Conservation (phyloP, 106 monocot species). For the Dactylorhiza incarnata region DNA sequence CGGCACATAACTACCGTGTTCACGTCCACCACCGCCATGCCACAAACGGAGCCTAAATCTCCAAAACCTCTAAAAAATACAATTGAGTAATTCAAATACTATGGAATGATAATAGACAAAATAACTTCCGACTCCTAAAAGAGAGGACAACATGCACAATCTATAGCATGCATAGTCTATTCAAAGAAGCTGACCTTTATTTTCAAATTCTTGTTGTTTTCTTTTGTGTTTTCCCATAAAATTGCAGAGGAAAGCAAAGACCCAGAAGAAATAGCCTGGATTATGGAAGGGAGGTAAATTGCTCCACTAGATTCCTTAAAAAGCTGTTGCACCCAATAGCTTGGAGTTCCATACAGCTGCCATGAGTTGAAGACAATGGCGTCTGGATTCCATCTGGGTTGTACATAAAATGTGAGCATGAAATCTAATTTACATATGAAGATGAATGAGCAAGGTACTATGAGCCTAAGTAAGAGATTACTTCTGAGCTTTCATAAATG, state of each 20-base stretch:
- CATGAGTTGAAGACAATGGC: slow-evolving; percentile 91
- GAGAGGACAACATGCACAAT: neutral
- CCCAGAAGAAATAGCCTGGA: slow-evolving; percentile 33
- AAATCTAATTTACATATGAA: neutral
- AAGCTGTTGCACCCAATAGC: slow-evolving; percentile 92
- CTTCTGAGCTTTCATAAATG: neutral
- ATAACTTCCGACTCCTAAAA: neutral
- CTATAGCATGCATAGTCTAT: neutral
- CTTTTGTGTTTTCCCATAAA: slow-evolving; percentile 39
- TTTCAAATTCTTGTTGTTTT: slow-evolving; percentile 43
- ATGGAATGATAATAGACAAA: neutral
- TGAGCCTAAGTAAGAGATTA: neutral
- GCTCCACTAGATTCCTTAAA: slow-evolving; percentile 88
- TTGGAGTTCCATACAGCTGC: slow-evolving; percentile 90
- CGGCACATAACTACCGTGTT: no score
- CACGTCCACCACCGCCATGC: no score
- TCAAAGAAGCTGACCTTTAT: slow-evolving; percentile 50
- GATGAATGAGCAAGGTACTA: neutral
- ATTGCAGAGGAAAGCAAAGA: slow-evolving; percentile 72
- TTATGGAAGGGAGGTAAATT: slow-evolving; percentile 35
- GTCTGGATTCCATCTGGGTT: slow-evolving; percentile 79
- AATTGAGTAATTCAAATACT: neutral
- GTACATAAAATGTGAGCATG: neutral
- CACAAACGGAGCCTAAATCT: neutral
- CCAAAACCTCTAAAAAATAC: neutral